Evolutionary conservation across 2,329 filamentous ascomycete species (phyloP), one percentile per base, ranked within the genome.

Genomic region (Coniochaeta prunicola): DNA sequence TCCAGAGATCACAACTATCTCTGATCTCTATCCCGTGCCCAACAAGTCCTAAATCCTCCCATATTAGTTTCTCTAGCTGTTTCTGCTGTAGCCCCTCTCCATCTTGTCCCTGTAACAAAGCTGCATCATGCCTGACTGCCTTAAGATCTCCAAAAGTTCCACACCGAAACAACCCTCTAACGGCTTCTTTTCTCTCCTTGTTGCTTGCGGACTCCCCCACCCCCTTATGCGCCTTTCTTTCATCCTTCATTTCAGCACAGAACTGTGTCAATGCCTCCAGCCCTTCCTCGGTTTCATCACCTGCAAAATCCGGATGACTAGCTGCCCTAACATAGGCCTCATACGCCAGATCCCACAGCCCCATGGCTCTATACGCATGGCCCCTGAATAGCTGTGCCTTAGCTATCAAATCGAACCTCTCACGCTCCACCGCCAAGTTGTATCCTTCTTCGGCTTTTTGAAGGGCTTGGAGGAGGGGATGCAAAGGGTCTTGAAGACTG

Each of bases 301-400:
- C 53, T 2, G 57, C 63, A 17, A 59, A 38, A 1, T 58, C 59
- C 56, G 48, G 58, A 24, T 60, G 56, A 38, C 64, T 62, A 4
- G 60, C 63, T 2, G 65, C 64, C 24, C 60, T 58, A 36, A 65
- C 59, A 48, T 67, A 68, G 21, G 61, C 60, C 38, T 57, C 58
- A 24, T 62, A 59, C 2, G 67, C 66, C 3, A 60, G 59, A 34
- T 50, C 53, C 66, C 67, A 69, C 26, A 57, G 58, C 17, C 61
- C 63, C 58, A 66, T 57, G 17, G 57, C 59, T n/a, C 63, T 59
- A 30, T 65, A 62, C 45, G 63, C 64, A 56, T 69, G 66, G 13
- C 66, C 67, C 10, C 65, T 62, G 54, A 64, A 66, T 4, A 67
- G 58, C 24, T 66, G 59, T 2, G 61, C 63, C 26, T 64, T 62